Evolutionary conservation across 2,329 filamentous ascomycete genomes (phyloP).

Genomic region (Saccharata proteae): DNA sequence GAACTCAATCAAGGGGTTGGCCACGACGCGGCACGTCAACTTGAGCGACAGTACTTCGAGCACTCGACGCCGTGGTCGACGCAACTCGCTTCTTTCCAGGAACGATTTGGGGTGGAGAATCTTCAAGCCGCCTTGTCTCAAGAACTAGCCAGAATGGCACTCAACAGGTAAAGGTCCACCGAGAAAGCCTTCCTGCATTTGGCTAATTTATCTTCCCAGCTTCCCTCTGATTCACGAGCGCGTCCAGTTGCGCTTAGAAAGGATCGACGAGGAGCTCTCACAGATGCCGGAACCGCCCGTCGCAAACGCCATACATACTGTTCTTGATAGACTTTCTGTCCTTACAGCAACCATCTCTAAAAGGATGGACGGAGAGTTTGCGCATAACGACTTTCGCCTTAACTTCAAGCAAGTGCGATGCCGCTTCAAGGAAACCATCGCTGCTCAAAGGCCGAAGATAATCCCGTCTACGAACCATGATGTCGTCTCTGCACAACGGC

Average conservation of each 20-base stretch:
- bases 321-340: conserved; percentile 45
- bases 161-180: conserved; percentile 19
- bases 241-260: conserved; percentile 34
- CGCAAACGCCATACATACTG: conserved; percentile 51
- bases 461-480: neutral
- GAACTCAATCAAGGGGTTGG: conserved; percentile 34
- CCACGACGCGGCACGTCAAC: conserved; percentile 34
- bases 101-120: conserved; percentile 40
- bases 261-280: conserved; percentile 43
- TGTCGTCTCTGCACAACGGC: neutral
- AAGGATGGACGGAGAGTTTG: conserved; percentile 40
- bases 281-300: conserved; percentile 54
- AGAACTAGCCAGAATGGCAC: conserved; percentile 36
- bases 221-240: conserved; percentile 31
- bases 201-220: conserved; percentile 13
- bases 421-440: conserved; percentile 37
- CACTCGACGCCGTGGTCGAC: conserved; percentile 32
- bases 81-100: conserved; percentile 24
- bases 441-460: conserved; percentile 18
- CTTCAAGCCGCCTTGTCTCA: conserved; percentile 38
- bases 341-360: conserved; percentile 45
- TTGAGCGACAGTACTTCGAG: conserved; percentile 41
- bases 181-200: neutral
- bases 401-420: conserved; percentile 34
- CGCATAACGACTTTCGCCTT: conserved; percentile 29